Evolutionary conservation across 768 basidiomycete species (phyloP), one percentile per base, ranked within the genome.

Genomic region (Pleurotus tuoliensis): DNA sequence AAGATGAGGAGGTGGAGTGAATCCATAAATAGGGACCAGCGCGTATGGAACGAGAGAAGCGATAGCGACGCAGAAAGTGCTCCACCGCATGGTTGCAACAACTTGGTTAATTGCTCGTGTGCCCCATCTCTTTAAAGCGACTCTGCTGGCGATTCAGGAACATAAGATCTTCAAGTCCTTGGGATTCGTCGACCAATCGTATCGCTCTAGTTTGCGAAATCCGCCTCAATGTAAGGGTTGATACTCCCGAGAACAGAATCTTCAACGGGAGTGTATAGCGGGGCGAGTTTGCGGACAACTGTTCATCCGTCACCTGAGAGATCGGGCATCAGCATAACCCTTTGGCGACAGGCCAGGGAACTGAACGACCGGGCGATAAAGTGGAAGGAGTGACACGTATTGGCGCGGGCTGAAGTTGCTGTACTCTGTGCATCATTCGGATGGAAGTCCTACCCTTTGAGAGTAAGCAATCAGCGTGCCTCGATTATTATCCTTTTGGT

Each of bases 301-400:
- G 51, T 6, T 18, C 15, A 39, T 53, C 24, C 51, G 51, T 53
- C 51, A 53, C 51, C 51, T 53, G 51, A 53, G 39, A 43, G 51
- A 53, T 53, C 51, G 25, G 16, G 8, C 20, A 41, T 22, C 51
- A 53, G 9, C 22, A 41, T 53, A 24, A 38, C 15, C 9, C 51
- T 53, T 8, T 12, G 24, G 41, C 16, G 11, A 39, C 24, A 13
- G 24, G 51, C 51, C 39, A 53, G 43, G 51, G 15, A 12, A 40
- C 15, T 9, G 51, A 7, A 40, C 13, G 18, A 34, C 18, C 39
- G 39, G 51, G 51, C 51, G 51, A 53, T 53, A 53, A 39, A 39
- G 51, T 53, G 51, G 51, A 20, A 22, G 6, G 20, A 53, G 25
- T 18, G 51, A 53, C 51, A 53, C 51, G 51, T 53, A 53, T 20